Evolutionary conservation across 148 eudicot genomes (phyloP), one percentile per base, ranked within the genome.

Genomic region (Cornus suecica): DNA sequence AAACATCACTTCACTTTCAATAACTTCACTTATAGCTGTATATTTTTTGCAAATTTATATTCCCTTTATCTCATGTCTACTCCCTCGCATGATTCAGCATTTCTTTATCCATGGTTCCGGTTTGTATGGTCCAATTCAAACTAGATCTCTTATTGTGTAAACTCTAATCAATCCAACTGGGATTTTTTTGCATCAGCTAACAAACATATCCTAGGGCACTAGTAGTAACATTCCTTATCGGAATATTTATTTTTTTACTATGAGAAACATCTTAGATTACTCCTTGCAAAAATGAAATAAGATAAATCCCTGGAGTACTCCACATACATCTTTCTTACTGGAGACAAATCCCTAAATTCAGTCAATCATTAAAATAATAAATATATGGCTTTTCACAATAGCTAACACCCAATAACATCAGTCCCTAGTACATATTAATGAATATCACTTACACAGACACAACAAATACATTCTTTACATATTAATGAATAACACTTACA

Each of bases 291-390:
- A 1, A 48, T 48, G 2, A 48, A 45, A 45, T 13, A 45, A 45
- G 1, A 45, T 10, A 45, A 45, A 16, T 13, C 20, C 20, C 54
- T 0, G 1, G 30, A 23, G 52, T 61, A 23, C 51, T 8, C 45
- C 66, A 24, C 3, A n/a, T 31, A 27, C 56, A n/a, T 58, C 25
- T 70, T 22, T 24, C 16, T 9, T 28, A 52, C 29, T 32, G 37
- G 37, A 60, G 66, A 60, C 13, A 61, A 65, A 72, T 22, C 75
- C 34, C 61, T 4, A 73, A 61, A 63, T 25, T 41, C 30, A 71
- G 24, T 48, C 67, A 73, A 61, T 24, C 48, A 68, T 5, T 25
- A 30, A 26, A 45, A 37, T 10, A 18, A 28, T 0, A 6, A 16
- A 76, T 7, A 23, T 16, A 24, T 31, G 76, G 30, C 51, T 34